Evolutionary conservation across 768 basidiomycete species (phyloP).

Genomic region (Kwoniella pini): DNA sequence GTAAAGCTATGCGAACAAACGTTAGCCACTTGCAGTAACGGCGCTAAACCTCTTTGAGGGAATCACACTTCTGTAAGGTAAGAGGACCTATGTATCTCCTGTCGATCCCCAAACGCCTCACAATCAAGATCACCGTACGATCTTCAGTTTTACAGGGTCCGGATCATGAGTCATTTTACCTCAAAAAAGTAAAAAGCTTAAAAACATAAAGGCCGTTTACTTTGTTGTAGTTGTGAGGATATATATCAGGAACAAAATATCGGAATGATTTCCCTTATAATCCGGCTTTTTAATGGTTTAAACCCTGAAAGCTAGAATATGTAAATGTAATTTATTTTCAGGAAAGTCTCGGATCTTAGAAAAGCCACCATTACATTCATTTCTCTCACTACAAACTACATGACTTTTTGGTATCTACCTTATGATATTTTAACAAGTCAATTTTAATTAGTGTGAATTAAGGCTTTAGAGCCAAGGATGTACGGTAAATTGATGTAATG

Average conservation of each 20-base stretch:
- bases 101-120: neutral
- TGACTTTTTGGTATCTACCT: neutral
- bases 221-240: neutral
- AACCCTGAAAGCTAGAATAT: too few relatives aligned
- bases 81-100: too few relatives aligned
- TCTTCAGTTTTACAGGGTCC: constrained; percentile 1
- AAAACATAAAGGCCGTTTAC: neutral
- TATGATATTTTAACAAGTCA: neutral
- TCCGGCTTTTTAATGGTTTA: too few relatives aligned
- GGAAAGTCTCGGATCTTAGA: constrained; percentile 3
- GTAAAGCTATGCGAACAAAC: too few relatives aligned
- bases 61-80: too few relatives aligned
- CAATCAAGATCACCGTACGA: neutral
- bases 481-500: neutral
- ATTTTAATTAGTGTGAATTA: neutral
- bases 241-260: neutral
- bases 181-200: constrained; percentile 5
- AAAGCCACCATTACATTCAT: constrained; percentile 10
- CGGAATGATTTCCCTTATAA: neutral
- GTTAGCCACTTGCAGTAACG: too few relatives aligned
- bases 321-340: too few relatives aligned
- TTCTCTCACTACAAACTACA: neutral
- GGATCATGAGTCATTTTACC: neutral
- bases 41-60: too few relatives aligned
- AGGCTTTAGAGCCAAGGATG: constrained; percentile 4